Conservation (phyloP, 2,329 filamentous ascomycete species). For the Aaosphaeria pasadenensis region DNA sequence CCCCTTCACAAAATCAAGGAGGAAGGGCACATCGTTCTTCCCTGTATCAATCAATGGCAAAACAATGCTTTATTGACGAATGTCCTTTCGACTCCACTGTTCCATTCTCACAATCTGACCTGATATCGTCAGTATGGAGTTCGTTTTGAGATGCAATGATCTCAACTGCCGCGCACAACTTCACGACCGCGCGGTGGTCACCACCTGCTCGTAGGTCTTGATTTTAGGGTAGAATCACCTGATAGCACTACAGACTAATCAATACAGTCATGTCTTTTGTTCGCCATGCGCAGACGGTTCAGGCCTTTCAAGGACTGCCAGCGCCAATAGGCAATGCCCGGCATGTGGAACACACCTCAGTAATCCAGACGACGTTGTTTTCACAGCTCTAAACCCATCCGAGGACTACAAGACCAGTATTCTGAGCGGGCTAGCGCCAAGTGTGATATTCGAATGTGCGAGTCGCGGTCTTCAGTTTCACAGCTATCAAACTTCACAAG, state of each 20-base stretch:
- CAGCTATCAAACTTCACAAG: conserved; percentile 80
- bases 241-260: no score
- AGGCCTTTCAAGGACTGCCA: conserved; percentile 57
- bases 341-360: conserved; percentile 68
- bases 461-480: conserved; percentile 78
- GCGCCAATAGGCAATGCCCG: conserved; percentile 63
- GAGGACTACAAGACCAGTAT: conserved; percentile 91
- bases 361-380: conserved; percentile 72
- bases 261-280: conserved; percentile 75
- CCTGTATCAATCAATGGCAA: no score
- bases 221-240: no score
- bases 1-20: no score
- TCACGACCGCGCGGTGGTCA: conserved; percentile 72
- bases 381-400: conserved; percentile 69
- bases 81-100: neutral
- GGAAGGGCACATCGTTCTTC: no score
- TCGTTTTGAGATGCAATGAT: conserved; percentile 73
- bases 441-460: conserved; percentile 81
- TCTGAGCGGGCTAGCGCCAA: conserved; percentile 77
- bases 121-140: conserved; percentile 59
- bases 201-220: conserved; percentile 72
- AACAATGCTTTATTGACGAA: no score
- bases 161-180: conserved; percentile 72
- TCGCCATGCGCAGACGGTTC: conserved; percentile 65
- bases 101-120: neutral